Base-by-base conservation (phyloP, 2,329 filamentous ascomycete genomes). In the Botrytis porri region DNA sequence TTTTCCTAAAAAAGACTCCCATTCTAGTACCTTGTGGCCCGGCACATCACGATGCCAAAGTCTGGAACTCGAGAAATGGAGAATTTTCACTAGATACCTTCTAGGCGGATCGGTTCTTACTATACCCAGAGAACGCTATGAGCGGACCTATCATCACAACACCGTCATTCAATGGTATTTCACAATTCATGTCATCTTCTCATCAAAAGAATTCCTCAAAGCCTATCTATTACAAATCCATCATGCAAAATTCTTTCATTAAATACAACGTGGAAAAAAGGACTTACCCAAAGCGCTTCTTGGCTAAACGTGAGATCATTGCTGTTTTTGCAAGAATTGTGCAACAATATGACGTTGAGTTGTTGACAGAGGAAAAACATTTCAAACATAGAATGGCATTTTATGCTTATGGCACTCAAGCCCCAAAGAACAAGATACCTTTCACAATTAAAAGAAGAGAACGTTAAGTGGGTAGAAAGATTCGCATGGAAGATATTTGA, bases 41-140 rank as follows among this genome's bases (percentile, higher is more conserved):
- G 10, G 65, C 65, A 22, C 65, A 69, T n/a, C n/a, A 41, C 8
- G 32, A 82, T 71, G 37, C 65, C 4, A 57, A 63, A 5, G 76
- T 79, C 45, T 83, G 81, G 80, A 81, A 81, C 62, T 76, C 77
- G 9, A 77, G 79, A 0, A 72, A 75, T 54, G 74, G 76, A 25
- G 65, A 75, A 22, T 77, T 80, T 69, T 78, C 79, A 8, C 71
- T 82, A 2, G 74, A 81, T 48, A 71, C 73, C 0, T 83, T 81
- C 74, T 83, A 81, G 81, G 78, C 79, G 5, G 81, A 82, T 69
- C 75, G 81, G 22, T 83, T 83, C 72, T 71, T 82, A 29, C 74
- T 79, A 37, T 79, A 81, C 39, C 77, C 78, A 0, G 77, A 77
- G 39, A 77, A 81, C 45, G 76, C 78, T 8, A 54, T 69, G 14